Percentiles rank a stretch among this genome's conserved stretches.
phyloP scores from a whole-genome alignment of 2,329 filamentous ascomycete genomes.

The Fusarium algeriense region DNA sequence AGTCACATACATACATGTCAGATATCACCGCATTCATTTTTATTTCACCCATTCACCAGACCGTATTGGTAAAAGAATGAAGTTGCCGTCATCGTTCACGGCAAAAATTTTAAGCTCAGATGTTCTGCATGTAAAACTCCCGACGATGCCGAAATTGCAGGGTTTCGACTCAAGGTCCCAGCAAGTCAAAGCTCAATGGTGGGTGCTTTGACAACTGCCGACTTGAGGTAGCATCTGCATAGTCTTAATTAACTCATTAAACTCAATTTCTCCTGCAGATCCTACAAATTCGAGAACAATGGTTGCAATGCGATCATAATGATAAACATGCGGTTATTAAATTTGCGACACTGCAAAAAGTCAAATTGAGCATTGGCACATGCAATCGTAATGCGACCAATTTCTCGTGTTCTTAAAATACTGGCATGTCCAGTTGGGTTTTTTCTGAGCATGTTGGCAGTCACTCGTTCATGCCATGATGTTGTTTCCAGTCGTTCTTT shows the following conservation, averaged over 20 bases:
- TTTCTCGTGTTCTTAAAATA: neutral
- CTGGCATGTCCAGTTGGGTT: neutral
- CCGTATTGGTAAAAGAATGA: neutral
- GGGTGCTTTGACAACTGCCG: neutral
- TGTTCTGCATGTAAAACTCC: neutral
- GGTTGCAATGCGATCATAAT: neutral
- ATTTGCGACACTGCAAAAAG: neutral
- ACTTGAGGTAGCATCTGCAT: neutral
- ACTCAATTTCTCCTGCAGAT: conserved; percentile 6
- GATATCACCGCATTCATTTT: too few relatives aligned
- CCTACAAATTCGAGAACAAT: neutral
- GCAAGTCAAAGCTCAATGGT: neutral
- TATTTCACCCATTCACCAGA: neutral
- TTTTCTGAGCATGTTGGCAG: neutral
- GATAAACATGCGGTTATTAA: neutral
- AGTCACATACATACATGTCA: too few relatives aligned
- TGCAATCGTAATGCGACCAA: neutral
- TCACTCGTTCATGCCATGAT: neutral
- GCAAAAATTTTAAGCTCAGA: neutral
- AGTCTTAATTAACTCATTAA: neutral
- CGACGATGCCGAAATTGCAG: neutral
- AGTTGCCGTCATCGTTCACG: neutral
- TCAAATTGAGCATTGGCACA: neutral
- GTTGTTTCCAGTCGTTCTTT: neutral
- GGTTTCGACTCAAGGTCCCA: neutral